Conservation (phyloP, 1,284 basidiomycete species). For the Ustilago shanxiensis region DNA sequence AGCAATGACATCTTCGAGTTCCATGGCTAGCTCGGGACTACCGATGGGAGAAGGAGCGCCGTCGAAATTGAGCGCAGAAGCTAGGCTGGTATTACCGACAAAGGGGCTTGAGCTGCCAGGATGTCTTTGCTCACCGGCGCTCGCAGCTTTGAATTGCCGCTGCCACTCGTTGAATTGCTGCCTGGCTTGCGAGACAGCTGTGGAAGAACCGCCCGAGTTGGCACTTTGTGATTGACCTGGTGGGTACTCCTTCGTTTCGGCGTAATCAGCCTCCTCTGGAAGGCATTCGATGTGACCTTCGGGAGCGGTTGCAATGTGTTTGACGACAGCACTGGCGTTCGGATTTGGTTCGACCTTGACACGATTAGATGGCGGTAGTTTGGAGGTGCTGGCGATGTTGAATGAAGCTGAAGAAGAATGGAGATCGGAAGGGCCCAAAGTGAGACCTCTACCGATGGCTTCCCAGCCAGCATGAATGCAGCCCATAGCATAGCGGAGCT, state of each 20-base stretch:
- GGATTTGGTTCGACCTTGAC: slow-evolving; percentile 34
- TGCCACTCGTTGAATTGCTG: slow-evolving; percentile 11
- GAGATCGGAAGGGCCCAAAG: slow-evolving; percentile 10
- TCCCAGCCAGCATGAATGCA: slow-evolving; percentile 60
- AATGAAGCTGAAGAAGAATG: neutral
- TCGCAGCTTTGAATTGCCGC: slow-evolving; percentile 10
- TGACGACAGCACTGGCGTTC: slow-evolving; percentile 36
- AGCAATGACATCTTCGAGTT: slow-evolving; percentile 38
- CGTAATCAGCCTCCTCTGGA: slow-evolving; percentile 25
- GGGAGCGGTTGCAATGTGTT: slow-evolving; percentile 44
- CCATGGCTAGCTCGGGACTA: slow-evolving; percentile 40
- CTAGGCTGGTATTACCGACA: neutral
- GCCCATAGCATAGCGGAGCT: slow-evolving; percentile 53
- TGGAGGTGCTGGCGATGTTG: neutral
- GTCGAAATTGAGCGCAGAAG: slow-evolving; percentile 26
- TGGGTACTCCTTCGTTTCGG: neutral
- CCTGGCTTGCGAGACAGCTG: neutral
- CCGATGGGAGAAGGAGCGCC: slow-evolving; percentile 45
- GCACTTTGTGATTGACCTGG: neutral
- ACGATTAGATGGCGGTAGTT: slow-evolving; percentile 24
- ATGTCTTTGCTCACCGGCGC: neutral
- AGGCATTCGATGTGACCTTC: slow-evolving; percentile 36
- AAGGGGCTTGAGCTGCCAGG: neutral
- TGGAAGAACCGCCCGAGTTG: neutral
- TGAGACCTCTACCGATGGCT: slow-evolving; percentile 55